Evolutionary conservation across 495 filamentous ascomycete species (phyloP).

Genomic region (Penicillium egyptiacum): DNA sequence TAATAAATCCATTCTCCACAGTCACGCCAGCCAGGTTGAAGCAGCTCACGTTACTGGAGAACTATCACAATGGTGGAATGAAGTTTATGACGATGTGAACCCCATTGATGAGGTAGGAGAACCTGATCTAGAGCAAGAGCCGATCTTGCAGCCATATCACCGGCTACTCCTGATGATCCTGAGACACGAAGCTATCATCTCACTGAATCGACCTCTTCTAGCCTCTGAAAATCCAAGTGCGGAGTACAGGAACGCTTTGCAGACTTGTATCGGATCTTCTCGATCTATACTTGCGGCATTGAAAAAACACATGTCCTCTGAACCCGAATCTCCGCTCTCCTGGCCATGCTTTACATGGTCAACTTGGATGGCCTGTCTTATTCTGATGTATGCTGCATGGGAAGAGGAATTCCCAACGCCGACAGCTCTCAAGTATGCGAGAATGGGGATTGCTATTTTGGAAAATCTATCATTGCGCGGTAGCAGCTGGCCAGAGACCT

Average conservation of each 20-base stretch:
- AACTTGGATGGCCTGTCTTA: constrained; percentile 51
- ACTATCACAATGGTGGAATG: constrained; percentile 48
- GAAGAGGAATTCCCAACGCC: constrained; percentile 35
- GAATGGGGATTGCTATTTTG: constrained; percentile 34
- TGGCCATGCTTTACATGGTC: constrained; percentile 52
- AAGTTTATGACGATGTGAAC: constrained; percentile 46
- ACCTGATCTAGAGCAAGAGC: background rate
- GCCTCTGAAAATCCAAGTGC: constrained; percentile 36
- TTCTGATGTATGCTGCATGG: constrained; percentile 48
- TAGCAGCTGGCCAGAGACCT: constrained; percentile 44
- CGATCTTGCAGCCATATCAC: constrained; percentile 32
- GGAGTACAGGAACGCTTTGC: constrained; percentile 44
- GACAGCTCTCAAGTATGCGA: constrained; percentile 37
- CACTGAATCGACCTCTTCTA: constrained; percentile 45
- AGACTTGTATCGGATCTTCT: constrained; percentile 46
- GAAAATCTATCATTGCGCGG: constrained; percentile 38
- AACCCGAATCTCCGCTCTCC: constrained; percentile 29
- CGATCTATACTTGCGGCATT: constrained; percentile 39
- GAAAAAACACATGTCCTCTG: constrained; percentile 30
- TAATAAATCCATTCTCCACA: constrained; percentile 47
- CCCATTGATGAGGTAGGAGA: constrained; percentile 26
- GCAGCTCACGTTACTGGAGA: constrained; percentile 40
- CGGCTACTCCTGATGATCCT: constrained; percentile 37
- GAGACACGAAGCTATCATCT: constrained; percentile 46
- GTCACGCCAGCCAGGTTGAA: constrained; percentile 33